Conservation (phyloP, 257 asterid genomes). For the Petunia secreta region DNA sequence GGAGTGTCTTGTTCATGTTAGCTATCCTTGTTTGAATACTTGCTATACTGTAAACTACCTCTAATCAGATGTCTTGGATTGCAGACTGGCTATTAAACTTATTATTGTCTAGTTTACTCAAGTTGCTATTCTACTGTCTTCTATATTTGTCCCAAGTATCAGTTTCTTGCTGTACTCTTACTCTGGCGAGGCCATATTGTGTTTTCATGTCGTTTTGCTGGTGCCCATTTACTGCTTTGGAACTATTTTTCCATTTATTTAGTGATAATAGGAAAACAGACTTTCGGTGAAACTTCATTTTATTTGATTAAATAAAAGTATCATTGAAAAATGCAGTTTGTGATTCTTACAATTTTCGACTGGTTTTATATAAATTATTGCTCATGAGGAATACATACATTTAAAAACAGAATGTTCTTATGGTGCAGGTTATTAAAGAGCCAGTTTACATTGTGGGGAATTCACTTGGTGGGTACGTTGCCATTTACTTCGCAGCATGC, state of each 20-base stretch:
- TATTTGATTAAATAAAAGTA: background rate
- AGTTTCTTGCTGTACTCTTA: background rate
- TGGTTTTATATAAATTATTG: background rate
- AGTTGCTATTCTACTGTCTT: background rate
- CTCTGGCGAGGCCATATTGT: background rate
- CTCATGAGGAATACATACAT: conserved; percentile 4
- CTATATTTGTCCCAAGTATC: background rate
- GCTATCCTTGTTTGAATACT: background rate
- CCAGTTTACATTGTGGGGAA: conserved; percentile 92
- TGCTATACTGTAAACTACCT: conserved; percentile 11
- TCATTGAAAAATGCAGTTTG: background rate
- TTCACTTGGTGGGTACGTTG: conserved; percentile 89
- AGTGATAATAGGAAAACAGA: background rate
- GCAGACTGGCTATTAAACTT: background rate
- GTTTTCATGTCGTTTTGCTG: background rate
- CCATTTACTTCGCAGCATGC: conserved; percentile 77
- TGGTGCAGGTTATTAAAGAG: conserved; percentile 72
- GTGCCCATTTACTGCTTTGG: background rate
- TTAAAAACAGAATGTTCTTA: background rate
- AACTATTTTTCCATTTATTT: background rate
- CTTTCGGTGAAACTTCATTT: background rate
- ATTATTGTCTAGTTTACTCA: background rate
- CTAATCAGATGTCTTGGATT: background rate
- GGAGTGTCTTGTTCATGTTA: background rate
- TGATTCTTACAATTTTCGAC: background rate